Evolutionary conservation across 2,329 filamentous ascomycete genomes (phyloP), one percentile per base, ranked within the genome.

Genomic region (Fusarium sp.): DNA sequence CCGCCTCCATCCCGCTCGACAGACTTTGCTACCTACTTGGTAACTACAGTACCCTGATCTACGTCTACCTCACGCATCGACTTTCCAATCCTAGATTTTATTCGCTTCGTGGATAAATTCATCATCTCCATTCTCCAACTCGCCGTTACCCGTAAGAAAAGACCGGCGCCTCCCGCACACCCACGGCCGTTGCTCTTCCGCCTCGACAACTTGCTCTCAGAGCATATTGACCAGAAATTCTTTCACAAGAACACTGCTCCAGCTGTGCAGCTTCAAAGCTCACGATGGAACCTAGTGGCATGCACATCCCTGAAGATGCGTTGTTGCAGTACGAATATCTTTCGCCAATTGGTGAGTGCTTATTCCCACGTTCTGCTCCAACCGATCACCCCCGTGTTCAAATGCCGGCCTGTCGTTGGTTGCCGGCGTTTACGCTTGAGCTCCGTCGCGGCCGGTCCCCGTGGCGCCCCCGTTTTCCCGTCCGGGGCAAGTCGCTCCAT

Each of bases 261-360:
- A 70, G 61, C 68, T 33, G 61, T 66, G 63, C 51, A 65, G 55
- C 45, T 41, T 54, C 54, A 35, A 58, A 63, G 53, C 52, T 65
- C 54, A 76, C 70, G 71, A 82, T 81, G 80, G 80, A 80, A 72
- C 73, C 75, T 67, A 72, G 74, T 74, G 73, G 73, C 74, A 80
- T 81, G 80, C 82, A 80, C 75, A 81, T 78, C 80, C 81, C 80
- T 80, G 81, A 75, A 76, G 79, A 81, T 78, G 79, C 78, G 71
- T 78, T 79, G 65, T 82, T 81, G 65, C 73, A 75, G 67, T 73
- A 75, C 59, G 76, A 79, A 66, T 85, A 82, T 78, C 81, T 87
- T 70, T 81, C 79, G 73, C 85, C 85, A 77, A 85, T 87, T 78
- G 85, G 85, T 87, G 78, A 83, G 85, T 79, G 72, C 62, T 71